Evolutionary conservation across 2,329 filamentous ascomycete genomes (phyloP), one percentile per base, ranked within the genome.

Genomic region (Aspergillus eucalypticola): DNA sequence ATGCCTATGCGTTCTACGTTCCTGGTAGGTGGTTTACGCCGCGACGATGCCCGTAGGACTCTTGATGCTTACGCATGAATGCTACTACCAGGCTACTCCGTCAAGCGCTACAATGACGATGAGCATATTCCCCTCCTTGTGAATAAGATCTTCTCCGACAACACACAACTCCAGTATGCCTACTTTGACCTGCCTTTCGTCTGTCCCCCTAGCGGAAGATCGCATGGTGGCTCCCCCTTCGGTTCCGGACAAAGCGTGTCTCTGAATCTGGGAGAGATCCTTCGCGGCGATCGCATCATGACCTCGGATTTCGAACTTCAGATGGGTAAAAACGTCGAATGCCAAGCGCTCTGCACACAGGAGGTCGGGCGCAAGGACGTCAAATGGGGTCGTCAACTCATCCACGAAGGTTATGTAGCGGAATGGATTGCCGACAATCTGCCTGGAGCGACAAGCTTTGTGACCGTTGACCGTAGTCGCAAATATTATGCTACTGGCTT

Each of bases 391-490:
- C 85, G 84, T 67, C 82, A 92, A 63, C 78, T 96, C 69, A 88
- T 96, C 41, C 84, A 84, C 62, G 85, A 92, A 56, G 90, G 90
- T 38, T 96, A 95, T 74, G 87, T 95, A n/a, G 88, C 88, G 2
- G 92, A 96, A 76, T 96, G 92, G 92, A 96, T 96, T 66, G 90
- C 95, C 64, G 92, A 96, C 75, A 96, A 96, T 69, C 82, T 96
- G 8, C 92, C 92, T 1, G 92, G 92, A 6, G 92, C 92, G 38
- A 96, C 92, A 8, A 93, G 89, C 74, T 96, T 96, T 71, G 89
- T 95, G 27, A 94, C 90, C 0, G 89, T 91, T 38, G 92, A 96
- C 75, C 92, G 92, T 78, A 87, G 85, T 50, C 84, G 87, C 69
- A 96, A 93, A 75, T 96, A 96, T 80, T 96, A 96, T 73, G 90